Base-by-base conservation (phyloP, 2,329 filamentous ascomycete genomes). In the Kalmusia sp. region DNA sequence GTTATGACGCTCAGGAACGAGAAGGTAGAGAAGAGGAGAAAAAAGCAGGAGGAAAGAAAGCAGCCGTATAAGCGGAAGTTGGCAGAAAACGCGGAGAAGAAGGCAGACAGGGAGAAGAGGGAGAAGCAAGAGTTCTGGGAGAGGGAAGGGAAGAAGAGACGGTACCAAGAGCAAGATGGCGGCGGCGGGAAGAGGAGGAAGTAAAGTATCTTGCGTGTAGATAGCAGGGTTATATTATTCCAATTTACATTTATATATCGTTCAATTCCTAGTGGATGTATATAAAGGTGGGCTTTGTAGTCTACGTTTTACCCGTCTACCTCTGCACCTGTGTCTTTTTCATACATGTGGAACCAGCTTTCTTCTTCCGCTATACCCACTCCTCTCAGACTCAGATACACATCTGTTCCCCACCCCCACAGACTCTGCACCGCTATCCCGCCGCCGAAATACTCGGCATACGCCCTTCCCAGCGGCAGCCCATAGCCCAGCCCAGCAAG, bases 361-460 rank as follows among this genome's bases (percentile, higher is more conserved):
- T 47, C 54, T 27, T 55, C 61, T 33, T 72, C 72, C 12, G 74
- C 63, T 40, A 60, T 83, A 0, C 84, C 85, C 49, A 88, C 84
- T 0, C 85, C 85, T 59, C 84, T 78, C 58, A 88, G 64, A 45
- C 82, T 87, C 49, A 88, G 70, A 72, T 88, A 88, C 1, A 87
- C 85, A 76, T 88, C 86, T 3, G 85, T 87, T 0, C 87, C 95
- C 95, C 95, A 99, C 3, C 95, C 93, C 79, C 92, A 95, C 40
- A 98, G 76, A 71, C 92, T 97, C 81, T 99, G 93, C n/a, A 99
- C 88, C 4, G 88, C 88, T 53, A 99, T 95, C 2, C 93, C 93
- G 0, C 95, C 95, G 2, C 95, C 95, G 79, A 99, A 99, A 68
- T 98, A 99, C 78, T 99, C 93, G 0, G 95, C 95, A 70, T 99